Base-by-base conservation (phyloP, 805 yeast genomes). In the Lipomyces sp. region DNA sequence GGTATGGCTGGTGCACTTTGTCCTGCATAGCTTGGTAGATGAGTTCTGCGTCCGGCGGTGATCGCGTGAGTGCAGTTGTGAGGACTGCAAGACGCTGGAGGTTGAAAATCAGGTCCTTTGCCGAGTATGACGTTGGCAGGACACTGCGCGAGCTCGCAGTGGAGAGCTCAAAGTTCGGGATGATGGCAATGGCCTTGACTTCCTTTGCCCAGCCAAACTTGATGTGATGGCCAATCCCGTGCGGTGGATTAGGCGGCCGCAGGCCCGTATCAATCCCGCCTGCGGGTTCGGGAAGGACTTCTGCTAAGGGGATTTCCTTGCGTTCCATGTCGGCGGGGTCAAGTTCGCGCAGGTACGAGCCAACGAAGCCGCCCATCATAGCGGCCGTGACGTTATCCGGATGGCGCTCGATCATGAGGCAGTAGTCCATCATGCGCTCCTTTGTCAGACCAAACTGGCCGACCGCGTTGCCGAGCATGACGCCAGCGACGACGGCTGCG, bases 311-410 rank as follows among this genome's bases (percentile, higher is more conserved):
- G 48, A 88, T 85, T 66, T 84, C 89, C 58, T 86, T 84, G 46
- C 86, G 78, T 52, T 76, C 82, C 58, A 77, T 75, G 59, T 90
- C 97, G 36, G 79, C 77, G 2, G 82, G 81, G 31, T 81, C 74
- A 52, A 93, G 72, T 56, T 86, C 95, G 63, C 95, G 80, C 64
- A 93, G 76, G 69, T 85, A 93, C 3, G 96, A 88, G 39, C 98
- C 98, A 37, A 90, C 96, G 68, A 93, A 93, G 1, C 98, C 97
- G 53, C 98, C 98, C 83, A 90, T 84, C 96, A 93, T 88, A 33
- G 98, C 96, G 29, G 98, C 98, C 11, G 96, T 88, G 64, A 93
- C 90, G 69, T 93, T 93, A 70, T 93, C 98, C 32, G 98, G 98
- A 65, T 93, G 98, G 67, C 98, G 82, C 73, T 93, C 98, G 60